phyloP scores from a whole-genome alignment of 371 early-diverging fungal genomes.

The Zancudomyces culisetae region DNA sequence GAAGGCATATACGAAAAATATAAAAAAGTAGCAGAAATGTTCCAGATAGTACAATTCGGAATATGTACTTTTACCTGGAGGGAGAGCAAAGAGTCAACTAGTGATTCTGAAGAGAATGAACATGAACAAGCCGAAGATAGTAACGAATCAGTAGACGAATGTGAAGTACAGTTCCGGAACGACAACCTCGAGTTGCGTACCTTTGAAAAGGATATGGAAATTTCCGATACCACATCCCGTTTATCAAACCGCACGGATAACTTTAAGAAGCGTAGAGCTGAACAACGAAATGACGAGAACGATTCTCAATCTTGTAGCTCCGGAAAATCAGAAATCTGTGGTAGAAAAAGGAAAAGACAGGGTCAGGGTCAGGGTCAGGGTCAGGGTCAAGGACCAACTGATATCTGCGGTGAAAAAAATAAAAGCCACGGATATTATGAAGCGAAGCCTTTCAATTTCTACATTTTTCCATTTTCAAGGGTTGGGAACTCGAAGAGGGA shows the following conservation, averaged over 20 bases:
- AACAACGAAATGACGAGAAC: too few species aligned
- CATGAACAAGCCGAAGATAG: not conserved
- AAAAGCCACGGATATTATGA: conserved; percentile 36
- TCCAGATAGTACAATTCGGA: conserved; percentile 59
- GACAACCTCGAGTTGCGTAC: not conserved
- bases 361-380: too few species aligned
- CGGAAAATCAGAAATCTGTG: too few species aligned
- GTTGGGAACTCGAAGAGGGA: conserved; percentile 38
- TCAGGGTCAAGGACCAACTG: too few species aligned
- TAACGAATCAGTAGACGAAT: too few species aligned
- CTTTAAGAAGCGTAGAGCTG: too few species aligned
- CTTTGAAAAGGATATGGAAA: not conserved
- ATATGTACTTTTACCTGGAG: conserved; percentile 56
- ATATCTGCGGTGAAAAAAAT: too few species aligned
- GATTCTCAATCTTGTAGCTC: too few species aligned
- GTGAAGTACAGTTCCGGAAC: too few species aligned
- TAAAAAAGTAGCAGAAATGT: conserved; percentile 32
- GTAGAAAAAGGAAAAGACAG: too few species aligned
- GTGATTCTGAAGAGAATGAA: not conserved
- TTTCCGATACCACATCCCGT: too few species aligned
- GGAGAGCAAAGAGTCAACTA: conserved; percentile 4
- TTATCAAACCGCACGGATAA: too few species aligned
- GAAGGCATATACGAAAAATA: conserved; percentile 45
- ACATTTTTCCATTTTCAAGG: conserved; percentile 54
- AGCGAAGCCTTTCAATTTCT: conserved; percentile 71